Conservation (phyloP, 2,329 filamentous ascomycete species). For the Xylaria sp. region DNA sequence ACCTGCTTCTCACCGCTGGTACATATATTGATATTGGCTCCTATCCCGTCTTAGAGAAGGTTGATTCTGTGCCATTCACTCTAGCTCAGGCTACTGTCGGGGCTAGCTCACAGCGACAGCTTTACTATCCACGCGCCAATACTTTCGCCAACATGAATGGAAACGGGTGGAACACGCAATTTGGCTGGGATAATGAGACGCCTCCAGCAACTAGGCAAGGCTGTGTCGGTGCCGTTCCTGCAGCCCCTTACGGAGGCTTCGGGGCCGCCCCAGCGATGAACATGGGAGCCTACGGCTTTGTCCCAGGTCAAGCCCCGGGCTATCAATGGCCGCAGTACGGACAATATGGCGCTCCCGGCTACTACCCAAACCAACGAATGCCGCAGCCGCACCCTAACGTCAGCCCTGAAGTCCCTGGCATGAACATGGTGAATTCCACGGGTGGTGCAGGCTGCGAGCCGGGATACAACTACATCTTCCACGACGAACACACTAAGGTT, state of each 20-base stretch:
- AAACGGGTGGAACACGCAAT: conserved; percentile 44
- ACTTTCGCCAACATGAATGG: conserved; percentile 35
- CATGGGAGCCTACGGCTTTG: not conserved
- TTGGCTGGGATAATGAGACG: conserved; percentile 44
- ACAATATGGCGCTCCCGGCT: conserved; percentile 7
- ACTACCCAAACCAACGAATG: conserved; percentile 49
- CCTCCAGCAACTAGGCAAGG: not conserved
- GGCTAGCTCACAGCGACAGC: not conserved
- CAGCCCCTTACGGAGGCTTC: conserved; percentile 6
- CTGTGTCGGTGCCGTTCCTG: conserved; percentile 4
- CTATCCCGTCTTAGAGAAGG: conserved; percentile 14
- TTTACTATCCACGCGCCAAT: conserved; percentile 1
- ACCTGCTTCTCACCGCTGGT: conserved; percentile 10
- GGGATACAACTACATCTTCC: conserved; percentile 73
- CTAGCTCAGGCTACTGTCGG: not conserved
- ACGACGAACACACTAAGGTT: conserved; percentile 66
- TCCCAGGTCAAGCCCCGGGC: conserved; percentile 5
- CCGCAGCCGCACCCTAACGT: conserved; percentile 57
- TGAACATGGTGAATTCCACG: conserved; percentile 66
- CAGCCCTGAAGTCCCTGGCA: conserved; percentile 60
- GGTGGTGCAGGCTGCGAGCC: conserved; percentile 69
- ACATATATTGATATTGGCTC: conserved; percentile 19
- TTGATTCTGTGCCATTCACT: not conserved
- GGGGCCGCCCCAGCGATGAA: conserved; percentile 2
- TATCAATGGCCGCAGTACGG: conserved; percentile 19